Evolutionary conservation across 164 flowering plant species (phyloP), one percentile per base, ranked within the genome.

Genomic region (Chloranthus sessilifolius): DNA sequence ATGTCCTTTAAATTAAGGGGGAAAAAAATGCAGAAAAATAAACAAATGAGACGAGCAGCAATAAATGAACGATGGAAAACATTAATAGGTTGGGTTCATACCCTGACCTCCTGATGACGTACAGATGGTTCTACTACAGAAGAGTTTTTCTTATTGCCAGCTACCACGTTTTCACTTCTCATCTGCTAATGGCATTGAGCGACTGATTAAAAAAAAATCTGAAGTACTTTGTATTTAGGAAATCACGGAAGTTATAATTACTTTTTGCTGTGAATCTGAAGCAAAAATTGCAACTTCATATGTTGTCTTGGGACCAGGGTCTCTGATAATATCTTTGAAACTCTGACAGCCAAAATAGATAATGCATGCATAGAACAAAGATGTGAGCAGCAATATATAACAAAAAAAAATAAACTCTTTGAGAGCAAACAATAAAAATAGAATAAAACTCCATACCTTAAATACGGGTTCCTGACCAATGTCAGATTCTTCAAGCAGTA

Each of bases 231-330:
- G 19, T 1, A 40, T n/a, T n/a, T n/a, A 39, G 39, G 43, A 24
- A 21, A 43, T 48, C 7, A n/a, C 27, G 16, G 15, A n/a, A 27
- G 19, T n/a, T 8, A 29, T 43, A 38, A 4, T 47, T 19, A 85
- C 92, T 88, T 81, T 83, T 67, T 72, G 77, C 80, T 73, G 67
- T 3, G 81, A 57, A 59, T 69, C 77, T 36, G 87, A 67, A 40
- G 83, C 86, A 62, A 84, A 74, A 29, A 85, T 72, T 55, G 94
- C 56, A 67, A 83, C 91, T 48, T 85, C 98, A 64, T 71, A 75
- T 35, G 83, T 61, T 37, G 95, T 79, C 65, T 75, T 82, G 14
- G 82, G 79, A 37, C 77, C 80, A 25, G 86, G 74, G 50, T 70
- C 68, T 63, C 59, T 50, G 29, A 66, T 67, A 58, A 74, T 74